These are phyloP conservation scores for Fusarium begoniae DNA, from an alignment of 2,329 filamentous ascomycete genomes.

Conservation along the genomic window DNA sequence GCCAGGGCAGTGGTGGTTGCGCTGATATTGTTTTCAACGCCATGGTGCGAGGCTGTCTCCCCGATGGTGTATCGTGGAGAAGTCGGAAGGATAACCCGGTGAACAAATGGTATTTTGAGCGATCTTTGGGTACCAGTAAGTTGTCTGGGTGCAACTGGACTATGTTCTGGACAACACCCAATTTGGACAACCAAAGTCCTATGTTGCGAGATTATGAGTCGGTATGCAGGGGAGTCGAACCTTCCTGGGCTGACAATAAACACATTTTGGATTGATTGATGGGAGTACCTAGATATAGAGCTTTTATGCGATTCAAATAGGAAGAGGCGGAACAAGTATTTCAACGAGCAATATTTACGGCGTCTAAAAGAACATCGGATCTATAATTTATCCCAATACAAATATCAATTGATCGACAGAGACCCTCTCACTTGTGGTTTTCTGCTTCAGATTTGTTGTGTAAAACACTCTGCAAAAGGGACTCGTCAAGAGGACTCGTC, in stretches of 20 bases:
- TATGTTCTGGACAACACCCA: constrained; percentile 96
- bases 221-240: constrained; percentile 73
- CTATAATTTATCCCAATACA: not conserved
- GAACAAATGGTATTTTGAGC: constrained; percentile 99
- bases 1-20: constrained; percentile 90
- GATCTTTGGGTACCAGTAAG: constrained; percentile 84
- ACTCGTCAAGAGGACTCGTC: constrained; percentile 22
- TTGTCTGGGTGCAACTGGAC: constrained; percentile 87
- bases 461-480: not conserved
- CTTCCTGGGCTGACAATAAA: constrained; percentile 70
- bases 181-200: constrained; percentile 63
- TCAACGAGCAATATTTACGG: not conserved
- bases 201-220: constrained; percentile 75
- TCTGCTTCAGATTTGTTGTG: not conserved
- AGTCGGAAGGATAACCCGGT: constrained; percentile 92
- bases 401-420: not conserved
- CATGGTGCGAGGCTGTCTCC: constrained; percentile 91
- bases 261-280: constrained; percentile 62
- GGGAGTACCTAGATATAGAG: not conserved
- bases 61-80: constrained; percentile 89
- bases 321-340: not conserved
- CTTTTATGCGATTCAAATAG: not conserved
- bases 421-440: not conserved
- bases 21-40: constrained; percentile 97
- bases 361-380: not conserved